phyloP scores from a whole-genome alignment of 2,329 filamentous ascomycete genomes.

The Sarocladium oryzae region DNA sequence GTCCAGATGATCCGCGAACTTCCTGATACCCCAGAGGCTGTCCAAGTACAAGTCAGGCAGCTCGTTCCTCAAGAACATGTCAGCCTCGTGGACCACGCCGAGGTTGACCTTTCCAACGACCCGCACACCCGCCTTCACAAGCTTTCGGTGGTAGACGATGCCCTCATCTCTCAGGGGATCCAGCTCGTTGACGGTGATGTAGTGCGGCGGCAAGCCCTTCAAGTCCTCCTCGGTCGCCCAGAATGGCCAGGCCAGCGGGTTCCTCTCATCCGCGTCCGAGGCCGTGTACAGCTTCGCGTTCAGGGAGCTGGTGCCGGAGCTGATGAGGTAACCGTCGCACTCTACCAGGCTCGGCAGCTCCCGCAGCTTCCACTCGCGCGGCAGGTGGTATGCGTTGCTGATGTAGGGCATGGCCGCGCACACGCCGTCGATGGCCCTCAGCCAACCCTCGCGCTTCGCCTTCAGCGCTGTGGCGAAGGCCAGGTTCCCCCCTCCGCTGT shows the following conservation, averaged over 20 bases:
- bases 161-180: not conserved
- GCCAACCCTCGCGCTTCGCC: not conserved
- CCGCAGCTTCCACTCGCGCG: not conserved
- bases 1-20: not conserved
- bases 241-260: not conserved
- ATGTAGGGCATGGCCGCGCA: not conserved
- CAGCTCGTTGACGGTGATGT: not conserved
- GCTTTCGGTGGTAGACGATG: not conserved
- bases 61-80: not conserved
- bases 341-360: not conserved
- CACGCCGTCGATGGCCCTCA: not conserved
- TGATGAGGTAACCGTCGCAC: not conserved
- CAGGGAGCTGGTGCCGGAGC: not conserved
- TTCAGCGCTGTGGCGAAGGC: not conserved
- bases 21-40: not conserved
- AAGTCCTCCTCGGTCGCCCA: not conserved
- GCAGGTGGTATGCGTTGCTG: not conserved
- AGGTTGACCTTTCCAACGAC: not conserved
- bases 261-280: not conserved
- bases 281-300: not conserved
- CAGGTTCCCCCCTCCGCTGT: not conserved
- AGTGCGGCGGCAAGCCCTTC: not conserved
- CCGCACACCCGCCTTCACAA: not conserved
- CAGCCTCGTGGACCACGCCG: not conserved
- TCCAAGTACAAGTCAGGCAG: not conserved